Evolutionary conservation across 108 stramenopile genomes (phyloP).

Genomic region (Phaeodactylum tricornutum): DNA sequence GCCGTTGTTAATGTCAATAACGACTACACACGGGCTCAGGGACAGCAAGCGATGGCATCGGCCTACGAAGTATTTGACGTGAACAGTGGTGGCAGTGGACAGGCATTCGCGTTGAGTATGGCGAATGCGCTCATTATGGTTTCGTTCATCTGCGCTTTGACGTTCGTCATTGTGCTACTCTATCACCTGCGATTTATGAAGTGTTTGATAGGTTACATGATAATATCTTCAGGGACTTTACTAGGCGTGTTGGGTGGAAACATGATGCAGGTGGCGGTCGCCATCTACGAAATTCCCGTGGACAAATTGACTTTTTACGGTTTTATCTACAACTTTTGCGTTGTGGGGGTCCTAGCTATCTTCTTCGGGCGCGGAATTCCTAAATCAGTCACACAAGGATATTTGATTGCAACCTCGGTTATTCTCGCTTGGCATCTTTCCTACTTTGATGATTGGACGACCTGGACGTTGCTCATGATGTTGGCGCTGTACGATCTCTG

Average conservation of each 20-base stretch:
- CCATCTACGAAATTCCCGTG: conserved; percentile 79
- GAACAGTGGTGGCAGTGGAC: conserved; percentile 34
- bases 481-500: conserved; percentile 94
- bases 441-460: conserved; percentile 87
- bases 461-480: conserved; percentile 91
- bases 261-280: conserved; percentile 53
- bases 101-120: conserved; percentile 57
- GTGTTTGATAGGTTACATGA: conserved; percentile 84
- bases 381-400: conserved; percentile 76
- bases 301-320: conserved; percentile 79
- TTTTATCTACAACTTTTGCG: conserved; percentile 83
- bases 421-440: conserved; percentile 93
- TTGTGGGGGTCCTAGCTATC: conserved; percentile 86
- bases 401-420: conserved; percentile 83
- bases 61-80: conserved; percentile 63
- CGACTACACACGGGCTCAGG: conserved; percentile 45
- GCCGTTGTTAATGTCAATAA: conserved; percentile 70
- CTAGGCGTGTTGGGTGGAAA: conserved; percentile 79
- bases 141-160: conserved; percentile 70
- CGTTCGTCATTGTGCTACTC: conserved; percentile 86
- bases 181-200: conserved; percentile 89
- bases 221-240: conserved; percentile 71
- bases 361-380: conserved; percentile 90
- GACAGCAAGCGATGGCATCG: conserved; percentile 43
- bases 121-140: conserved; percentile 93